Conservation (phyloP, 192 early-diverging fungal species). For the Podila verticillata region DNA sequence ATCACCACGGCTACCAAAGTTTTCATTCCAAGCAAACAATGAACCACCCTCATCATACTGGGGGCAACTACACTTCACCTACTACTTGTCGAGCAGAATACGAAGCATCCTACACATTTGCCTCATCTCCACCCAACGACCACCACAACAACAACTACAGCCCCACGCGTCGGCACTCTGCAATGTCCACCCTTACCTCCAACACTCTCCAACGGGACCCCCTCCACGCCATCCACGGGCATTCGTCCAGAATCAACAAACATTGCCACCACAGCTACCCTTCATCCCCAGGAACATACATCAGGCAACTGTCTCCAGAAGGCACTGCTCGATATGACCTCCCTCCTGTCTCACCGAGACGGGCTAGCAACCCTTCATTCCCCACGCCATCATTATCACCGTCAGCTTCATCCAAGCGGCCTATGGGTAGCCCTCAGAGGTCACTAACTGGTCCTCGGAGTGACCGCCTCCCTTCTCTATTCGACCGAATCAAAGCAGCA, state of each 20-base stretch:
- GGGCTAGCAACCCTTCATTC: background rate
- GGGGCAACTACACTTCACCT: slow-evolving; percentile 10
- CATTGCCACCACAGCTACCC: background rate
- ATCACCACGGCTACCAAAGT: too few species aligned
- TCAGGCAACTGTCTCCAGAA: background rate
- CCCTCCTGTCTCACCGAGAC: background rate
- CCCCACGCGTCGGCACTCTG: background rate
- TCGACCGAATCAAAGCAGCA: slow-evolving; percentile 37
- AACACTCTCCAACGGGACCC: background rate
- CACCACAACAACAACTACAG: slow-evolving; percentile 7
- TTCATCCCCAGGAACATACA: background rate
- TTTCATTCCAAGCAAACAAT: background rate
- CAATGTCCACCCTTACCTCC: background rate
- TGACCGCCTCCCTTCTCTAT: slow-evolving; percentile 22
- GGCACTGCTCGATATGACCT: background rate
- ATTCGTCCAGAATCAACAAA: background rate
- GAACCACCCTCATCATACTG: background rate
- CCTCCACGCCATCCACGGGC: background rate
- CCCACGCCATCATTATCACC: background rate
- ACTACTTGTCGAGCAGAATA: slow-evolving; percentile 21
- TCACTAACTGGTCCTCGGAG: slow-evolving; percentile 38
- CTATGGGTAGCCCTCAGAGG: slow-evolving; percentile 7
- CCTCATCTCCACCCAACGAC: background rate
- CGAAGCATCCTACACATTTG: slow-evolving; percentile 5
- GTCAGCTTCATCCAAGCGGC: background rate